Percentiles rank a stretch among this genome's conserved stretches.
These are phyloP conservation scores for Solanum piurae DNA, from an alignment of 257 asterid species.

Conservation along the genomic window DNA sequence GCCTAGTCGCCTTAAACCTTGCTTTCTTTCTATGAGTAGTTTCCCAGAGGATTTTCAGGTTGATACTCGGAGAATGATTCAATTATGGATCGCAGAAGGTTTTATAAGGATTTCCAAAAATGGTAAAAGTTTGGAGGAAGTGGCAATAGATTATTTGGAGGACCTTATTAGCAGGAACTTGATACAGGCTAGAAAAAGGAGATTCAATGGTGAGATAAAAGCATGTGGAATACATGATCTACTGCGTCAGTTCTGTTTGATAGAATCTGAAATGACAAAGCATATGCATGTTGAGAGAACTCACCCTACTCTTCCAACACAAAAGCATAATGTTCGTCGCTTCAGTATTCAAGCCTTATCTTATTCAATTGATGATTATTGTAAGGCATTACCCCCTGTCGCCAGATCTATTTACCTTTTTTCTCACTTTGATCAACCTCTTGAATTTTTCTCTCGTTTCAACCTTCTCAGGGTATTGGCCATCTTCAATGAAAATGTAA, in stretches of 20 bases:
- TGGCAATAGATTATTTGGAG: not conserved
- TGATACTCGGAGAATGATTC: not conserved
- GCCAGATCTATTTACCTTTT: not conserved
- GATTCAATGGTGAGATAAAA: not conserved
- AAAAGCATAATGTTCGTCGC: not conserved
- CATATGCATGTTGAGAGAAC: not conserved
- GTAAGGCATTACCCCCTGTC: not conserved
- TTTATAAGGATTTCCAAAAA: not conserved
- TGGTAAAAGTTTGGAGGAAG: not conserved
- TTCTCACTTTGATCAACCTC: not conserved
- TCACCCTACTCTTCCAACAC: not conserved
- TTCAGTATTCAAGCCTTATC: not conserved
- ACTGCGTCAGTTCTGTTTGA: not conserved
- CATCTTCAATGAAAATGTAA: not conserved
- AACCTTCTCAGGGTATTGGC: not conserved
- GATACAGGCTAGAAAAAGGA: not conserved
- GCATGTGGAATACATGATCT: not conserved
- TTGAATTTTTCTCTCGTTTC: not conserved
- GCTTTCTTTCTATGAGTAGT: not conserved
- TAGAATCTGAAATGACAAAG: not conserved
- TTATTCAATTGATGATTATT: not conserved
- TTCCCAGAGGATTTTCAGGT: not conserved
- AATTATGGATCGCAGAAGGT: constrained; percentile 7
- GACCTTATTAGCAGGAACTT: not conserved
- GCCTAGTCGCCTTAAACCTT: not conserved